Evolutionary conservation across 768 basidiomycete species (phyloP).

Genomic region (Suillus alpinus): DNA sequence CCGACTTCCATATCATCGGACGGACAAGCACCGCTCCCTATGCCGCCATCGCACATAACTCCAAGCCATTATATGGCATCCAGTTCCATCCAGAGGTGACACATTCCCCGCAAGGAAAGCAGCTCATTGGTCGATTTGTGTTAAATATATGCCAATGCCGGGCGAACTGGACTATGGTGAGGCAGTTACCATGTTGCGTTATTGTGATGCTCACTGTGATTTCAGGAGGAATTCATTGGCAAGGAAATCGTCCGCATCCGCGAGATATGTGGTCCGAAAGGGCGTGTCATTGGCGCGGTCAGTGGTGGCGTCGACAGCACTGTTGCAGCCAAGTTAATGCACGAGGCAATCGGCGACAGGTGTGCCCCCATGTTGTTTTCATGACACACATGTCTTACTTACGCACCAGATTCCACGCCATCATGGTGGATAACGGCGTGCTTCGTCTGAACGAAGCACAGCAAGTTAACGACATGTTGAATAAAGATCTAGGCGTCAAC

Average conservation of each 20-base stretch:
- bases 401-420: slow-evolving; percentile 84
- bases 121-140: slow-evolving; percentile 85
- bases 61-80: slow-evolving; percentile 90
- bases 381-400: slow-evolving; percentile 2
- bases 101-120: slow-evolving; percentile 85
- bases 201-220: slow-evolving; percentile 3
- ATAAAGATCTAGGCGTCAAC: slow-evolving; percentile 91
- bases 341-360: slow-evolving; percentile 98
- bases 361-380: slow-evolving; percentile 27
- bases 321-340: slow-evolving; percentile 98
- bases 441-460: slow-evolving; percentile 86
- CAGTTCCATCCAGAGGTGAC: slow-evolving; percentile 99
- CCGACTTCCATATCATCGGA: slow-evolving; percentile 85
- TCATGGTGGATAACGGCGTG: slow-evolving; percentile 99
- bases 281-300: slow-evolving; percentile 97
- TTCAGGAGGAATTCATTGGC: slow-evolving; percentile 92
- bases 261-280: slow-evolving; percentile 90
- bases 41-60: slow-evolving; percentile 89
- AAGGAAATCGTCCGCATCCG: slow-evolving; percentile 94
- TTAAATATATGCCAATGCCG: slow-evolving; percentile 79
- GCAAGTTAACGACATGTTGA: slow-evolving; percentile 93
- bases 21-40: slow-evolving; percentile 84
- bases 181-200: slow-evolving; percentile 9
- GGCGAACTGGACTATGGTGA: slow-evolving; percentile 91
- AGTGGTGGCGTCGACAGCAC: slow-evolving; percentile 98